Conservation (phyloP, 2,329 filamentous ascomycete species). For the Pseudogymnoascus sp. region DNA sequence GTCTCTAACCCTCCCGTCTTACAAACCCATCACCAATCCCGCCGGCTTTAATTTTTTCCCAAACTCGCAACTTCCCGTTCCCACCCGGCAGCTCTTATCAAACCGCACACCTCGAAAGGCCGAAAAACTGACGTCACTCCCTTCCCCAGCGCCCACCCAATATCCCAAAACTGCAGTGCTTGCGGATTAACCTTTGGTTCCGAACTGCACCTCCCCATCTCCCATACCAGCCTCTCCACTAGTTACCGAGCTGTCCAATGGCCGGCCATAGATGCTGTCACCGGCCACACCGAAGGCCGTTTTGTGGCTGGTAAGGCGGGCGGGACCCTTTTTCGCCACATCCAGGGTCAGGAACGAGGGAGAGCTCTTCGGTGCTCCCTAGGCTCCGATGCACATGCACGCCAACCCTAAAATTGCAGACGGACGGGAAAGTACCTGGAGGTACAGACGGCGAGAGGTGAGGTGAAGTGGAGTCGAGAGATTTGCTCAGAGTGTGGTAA, state of each 20-base stretch:
- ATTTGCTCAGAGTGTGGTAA: neutral
- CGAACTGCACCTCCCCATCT: neutral
- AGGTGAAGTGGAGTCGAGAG: neutral
- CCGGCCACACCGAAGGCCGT: neutral
- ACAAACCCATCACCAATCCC: neutral
- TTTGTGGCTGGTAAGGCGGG: slow-evolving; percentile 5
- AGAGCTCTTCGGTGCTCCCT: neutral
- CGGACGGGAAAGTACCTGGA: neutral
- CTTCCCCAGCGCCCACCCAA: neutral
- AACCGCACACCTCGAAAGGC: neutral
- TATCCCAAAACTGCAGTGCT: slow-evolving; percentile 1
- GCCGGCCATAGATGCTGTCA: neutral
- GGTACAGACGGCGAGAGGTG: neutral
- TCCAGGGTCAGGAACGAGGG: neutral
- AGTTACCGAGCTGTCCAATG: neutral
- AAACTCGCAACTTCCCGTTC: neutral
- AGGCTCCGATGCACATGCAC: neutral
- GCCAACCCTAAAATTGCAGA: neutral
- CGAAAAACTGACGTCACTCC: neutral
- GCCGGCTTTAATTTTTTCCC: neutral
- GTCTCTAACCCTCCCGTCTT: neutral
- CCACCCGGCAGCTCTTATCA: neutral
- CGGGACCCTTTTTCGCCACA: neutral
- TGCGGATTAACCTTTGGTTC: neutral
- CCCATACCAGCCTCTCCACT: neutral